Evolutionary conservation across 768 basidiomycete genomes (phyloP), one percentile per base, ranked within the genome.

Genomic region (Kondoa malvinella): DNA sequence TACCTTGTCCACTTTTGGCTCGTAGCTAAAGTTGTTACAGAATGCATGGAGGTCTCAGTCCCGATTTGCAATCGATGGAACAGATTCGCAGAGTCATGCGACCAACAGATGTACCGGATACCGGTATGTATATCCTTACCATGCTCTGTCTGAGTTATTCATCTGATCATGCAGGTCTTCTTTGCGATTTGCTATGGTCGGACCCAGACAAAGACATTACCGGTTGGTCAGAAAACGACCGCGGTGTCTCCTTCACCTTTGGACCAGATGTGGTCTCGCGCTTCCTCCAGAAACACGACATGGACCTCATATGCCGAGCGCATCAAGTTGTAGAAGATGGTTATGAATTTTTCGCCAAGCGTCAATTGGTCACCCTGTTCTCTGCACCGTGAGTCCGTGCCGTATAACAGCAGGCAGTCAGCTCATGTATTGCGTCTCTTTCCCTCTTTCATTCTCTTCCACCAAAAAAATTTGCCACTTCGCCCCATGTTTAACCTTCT

Each of bases 241-340:
- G 94, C 76, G 94, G 94, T 68, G 94, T 99, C 64, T 95, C 92
- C 56, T 99, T 99, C 79, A 97, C 94, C 27, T 99, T 96, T 78
- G 94, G 94, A 4, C 91, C 92, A 27, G 94, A 97, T 76, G 94
- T 99, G 61, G 94, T 99, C 65, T 89, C 90, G 73, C 84, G 94
- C 74, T 99, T 99, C 83, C 81, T 99, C 75, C 92, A 95, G 82
- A 96, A 96, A 78, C 94, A 99, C 76, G 94, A 99, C 79, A 95
- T 97, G 94, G 94, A 97, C 78, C 81, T 97, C 76, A 96, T 96
- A 75, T 96, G 94, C 80, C 83, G 94, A 78, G 94, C 91, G 76
- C 94, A 96, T 82, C 92, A 96, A 84, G 94, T 96, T 77, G 94
- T 97, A 65, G 94, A 97, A 77, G 94, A 97, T 72, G 94, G 94